phyloP scores from a whole-genome alignment of 805 yeast genomes.

The Saturnispora saitoi region DNA sequence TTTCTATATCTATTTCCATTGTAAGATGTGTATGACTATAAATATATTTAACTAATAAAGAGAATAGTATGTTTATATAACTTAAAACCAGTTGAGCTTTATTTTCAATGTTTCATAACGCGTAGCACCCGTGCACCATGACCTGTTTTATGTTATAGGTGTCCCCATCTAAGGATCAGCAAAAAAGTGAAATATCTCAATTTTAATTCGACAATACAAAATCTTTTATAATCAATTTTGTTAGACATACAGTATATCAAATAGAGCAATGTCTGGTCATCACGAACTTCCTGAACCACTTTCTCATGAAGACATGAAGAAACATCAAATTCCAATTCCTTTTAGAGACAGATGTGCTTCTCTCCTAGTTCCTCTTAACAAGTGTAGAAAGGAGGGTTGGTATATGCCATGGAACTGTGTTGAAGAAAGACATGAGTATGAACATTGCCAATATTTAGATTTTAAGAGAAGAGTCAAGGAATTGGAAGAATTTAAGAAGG shows the following conservation, averaged over 20 bases:
- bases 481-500: constrained; percentile 46
- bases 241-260: no score
- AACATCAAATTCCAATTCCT: constrained; percentile 64
- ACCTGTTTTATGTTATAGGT: not conserved
- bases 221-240: not conserved
- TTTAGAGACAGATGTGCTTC: constrained; percentile 82
- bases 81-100: no score
- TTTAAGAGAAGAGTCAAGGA: constrained; percentile 74
- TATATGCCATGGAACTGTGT: constrained; percentile 66
- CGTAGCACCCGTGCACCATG: not conserved
- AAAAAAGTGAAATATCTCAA: not conserved
- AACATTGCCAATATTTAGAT: constrained; percentile 76
- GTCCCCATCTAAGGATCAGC: not conserved
- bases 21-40: not conserved
- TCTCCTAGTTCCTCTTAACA: constrained; percentile 49
- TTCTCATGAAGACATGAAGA: constrained; percentile 76
- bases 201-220: not conserved
- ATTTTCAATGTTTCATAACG: not conserved
- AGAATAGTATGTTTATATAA: no score
- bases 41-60: no score
- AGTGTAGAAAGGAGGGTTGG: constrained; percentile 49
- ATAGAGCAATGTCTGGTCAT: constrained; percentile 21
- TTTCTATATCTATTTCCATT: not conserved
- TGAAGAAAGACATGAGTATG: constrained; percentile 74
- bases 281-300: constrained; percentile 44